These are phyloP conservation scores for Arthrobotrys iridis DNA, from an alignment of 2,329 filamentous ascomycete genomes.

Conservation along the genomic window DNA sequence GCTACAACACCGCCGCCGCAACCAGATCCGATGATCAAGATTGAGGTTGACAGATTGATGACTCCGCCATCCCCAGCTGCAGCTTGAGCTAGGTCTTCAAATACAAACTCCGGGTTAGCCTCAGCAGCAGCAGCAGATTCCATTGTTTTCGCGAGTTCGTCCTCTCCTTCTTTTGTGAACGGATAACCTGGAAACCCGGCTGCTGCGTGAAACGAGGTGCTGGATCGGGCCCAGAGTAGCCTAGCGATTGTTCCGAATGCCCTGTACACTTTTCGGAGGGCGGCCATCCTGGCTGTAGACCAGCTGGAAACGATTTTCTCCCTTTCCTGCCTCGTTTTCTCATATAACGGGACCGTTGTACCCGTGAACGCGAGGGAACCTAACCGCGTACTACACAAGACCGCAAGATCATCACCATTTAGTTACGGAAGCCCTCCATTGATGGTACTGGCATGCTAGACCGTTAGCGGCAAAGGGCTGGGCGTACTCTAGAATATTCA, in stretches of 20 bases:
- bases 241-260: conserved; percentile 45
- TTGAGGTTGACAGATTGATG: conserved; percentile 73
- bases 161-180: conserved; percentile 64
- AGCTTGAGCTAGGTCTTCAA: conserved; percentile 64
- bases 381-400: conserved; percentile 67
- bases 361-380: conserved; percentile 75
- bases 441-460: too few relatives aligned
- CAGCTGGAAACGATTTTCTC: conserved; percentile 72
- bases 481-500: conserved; percentile 53
- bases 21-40: conserved; percentile 86
- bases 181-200: conserved; percentile 68
- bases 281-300: conserved; percentile 66
- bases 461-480: neutral
- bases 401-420: conserved; percentile 5
- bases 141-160: conserved; percentile 50
- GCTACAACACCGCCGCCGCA: conserved; percentile 85
- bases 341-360: conserved; percentile 70
- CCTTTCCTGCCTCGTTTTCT: conserved; percentile 70
- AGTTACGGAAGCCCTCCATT: neutral
- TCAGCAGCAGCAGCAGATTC: conserved; percentile 62
- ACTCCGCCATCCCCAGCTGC: conserved; percentile 57
- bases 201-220: conserved; percentile 65
- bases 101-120: conserved; percentile 59
- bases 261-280: conserved; percentile 50
- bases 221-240: conserved; percentile 59